These are phyloP conservation scores for Ajuga chamaepitys DNA, from an alignment of 257 asterid species.

Conservation along the genomic window DNA sequence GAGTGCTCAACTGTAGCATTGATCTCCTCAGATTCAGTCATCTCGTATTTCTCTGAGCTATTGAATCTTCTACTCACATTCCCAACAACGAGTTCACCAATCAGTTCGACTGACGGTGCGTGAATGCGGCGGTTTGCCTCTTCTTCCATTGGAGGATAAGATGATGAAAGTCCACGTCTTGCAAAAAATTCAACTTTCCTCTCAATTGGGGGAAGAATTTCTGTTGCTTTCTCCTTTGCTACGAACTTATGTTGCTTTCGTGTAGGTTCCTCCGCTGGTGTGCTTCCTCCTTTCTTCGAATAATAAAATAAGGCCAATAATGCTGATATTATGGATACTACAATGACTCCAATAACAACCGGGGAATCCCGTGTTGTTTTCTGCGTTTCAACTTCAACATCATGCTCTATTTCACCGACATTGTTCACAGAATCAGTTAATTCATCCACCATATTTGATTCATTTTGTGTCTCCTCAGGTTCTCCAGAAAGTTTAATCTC, in stretches of 20 bases:
- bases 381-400: slow-evolving; percentile 5
- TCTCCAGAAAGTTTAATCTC: slow-evolving; percentile 1
- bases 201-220: slow-evolving; percentile 13
- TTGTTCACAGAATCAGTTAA: slow-evolving; percentile 1
- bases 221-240: slow-evolving; percentile 11
- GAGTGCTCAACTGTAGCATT: slow-evolving; percentile 14
- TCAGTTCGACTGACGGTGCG: slow-evolving; percentile 46
- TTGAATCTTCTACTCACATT: slow-evolving; percentile 11
- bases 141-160: slow-evolving; percentile 14
- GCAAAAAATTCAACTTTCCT: slow-evolving; percentile 21
- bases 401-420: slow-evolving; percentile 11
- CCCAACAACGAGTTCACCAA: slow-evolving; percentile 52
- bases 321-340: slow-evolving; percentile 15
- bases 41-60: slow-evolving; percentile 18
- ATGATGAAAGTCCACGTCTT: slow-evolving; percentile 12
- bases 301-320: slow-evolving; percentile 26
- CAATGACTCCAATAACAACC: slow-evolving; percentile 19
- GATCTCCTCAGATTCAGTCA: slow-evolving; percentile 22
- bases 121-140: slow-evolving; percentile 10
- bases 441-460: not conserved
- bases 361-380: slow-evolving; percentile 10
- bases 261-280: slow-evolving; percentile 5
- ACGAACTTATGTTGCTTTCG: slow-evolving; percentile 9
- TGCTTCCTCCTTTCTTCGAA: slow-evolving; percentile 15
- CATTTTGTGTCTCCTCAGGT: slow-evolving; percentile 6